Percentiles rank a stretch among this genome's conserved stretches.
Conservation (phyloP, 257 asterid genomes). For the Penstemon davidsonii region DNA sequence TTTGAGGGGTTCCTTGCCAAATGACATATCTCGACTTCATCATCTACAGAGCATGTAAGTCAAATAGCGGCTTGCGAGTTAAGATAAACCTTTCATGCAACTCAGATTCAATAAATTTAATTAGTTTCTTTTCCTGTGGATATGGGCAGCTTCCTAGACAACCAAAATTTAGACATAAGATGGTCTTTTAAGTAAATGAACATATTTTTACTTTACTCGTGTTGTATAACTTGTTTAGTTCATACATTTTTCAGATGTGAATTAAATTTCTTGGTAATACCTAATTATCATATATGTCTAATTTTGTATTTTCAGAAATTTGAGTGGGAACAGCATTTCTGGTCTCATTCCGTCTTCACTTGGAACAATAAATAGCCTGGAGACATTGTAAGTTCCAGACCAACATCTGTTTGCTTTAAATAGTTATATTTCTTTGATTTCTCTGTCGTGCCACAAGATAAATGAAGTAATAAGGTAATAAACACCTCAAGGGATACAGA, state of each 20-base stretch:
- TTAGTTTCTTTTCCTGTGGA: no score
- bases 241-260: background rate
- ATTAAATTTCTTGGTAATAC: background rate
- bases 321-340: constrained; percentile 85
- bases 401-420: constrained; percentile 4
- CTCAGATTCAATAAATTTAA: no score
- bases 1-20: constrained; percentile 77
- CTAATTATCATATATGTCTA: background rate
- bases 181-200: no score
- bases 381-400: constrained; percentile 50
- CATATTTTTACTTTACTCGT: no score
- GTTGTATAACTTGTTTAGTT: background rate
- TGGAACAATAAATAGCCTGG: constrained; percentile 63
- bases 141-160: no score
- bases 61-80: background rate
- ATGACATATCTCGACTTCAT: constrained; percentile 64
- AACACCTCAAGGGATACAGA: background rate
- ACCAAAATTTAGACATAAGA: no score
- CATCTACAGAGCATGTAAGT: constrained; percentile 98
- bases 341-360: constrained; percentile 82
- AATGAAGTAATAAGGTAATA: constrained; percentile 7
- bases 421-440: constrained; percentile 7
- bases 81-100: constrained; percentile 2
- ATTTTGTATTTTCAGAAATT: constrained; percentile 58
- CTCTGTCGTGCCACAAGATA: constrained; percentile 5